Evolutionary conservation across 2,329 filamentous ascomycete genomes (phyloP).

Genomic region (Apiospora koreana): DNA sequence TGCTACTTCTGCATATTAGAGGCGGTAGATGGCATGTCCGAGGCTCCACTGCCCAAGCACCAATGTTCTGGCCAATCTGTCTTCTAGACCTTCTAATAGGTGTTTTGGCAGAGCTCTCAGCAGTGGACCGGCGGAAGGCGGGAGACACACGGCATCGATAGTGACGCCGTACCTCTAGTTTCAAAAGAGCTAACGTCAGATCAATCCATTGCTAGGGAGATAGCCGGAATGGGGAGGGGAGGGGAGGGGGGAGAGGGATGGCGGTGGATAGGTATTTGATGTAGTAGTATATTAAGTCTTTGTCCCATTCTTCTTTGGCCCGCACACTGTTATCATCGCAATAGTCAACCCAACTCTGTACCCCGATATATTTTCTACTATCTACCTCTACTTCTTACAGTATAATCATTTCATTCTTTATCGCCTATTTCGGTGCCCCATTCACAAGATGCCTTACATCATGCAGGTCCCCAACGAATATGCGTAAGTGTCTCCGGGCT

Average conservation of each 20-base stretch:
- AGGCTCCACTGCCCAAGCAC: background rate
- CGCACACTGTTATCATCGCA: background rate
- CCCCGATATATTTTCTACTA: background rate
- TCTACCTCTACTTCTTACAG: too few species aligned
- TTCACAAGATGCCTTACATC: constrained; percentile 41
- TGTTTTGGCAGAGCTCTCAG: too few species aligned
- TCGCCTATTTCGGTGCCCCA: background rate
- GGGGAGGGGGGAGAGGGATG: background rate
- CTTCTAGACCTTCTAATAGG: background rate
- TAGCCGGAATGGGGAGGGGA: background rate
- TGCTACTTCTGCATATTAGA: too few species aligned
- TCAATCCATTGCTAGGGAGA: background rate
- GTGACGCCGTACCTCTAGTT: background rate
- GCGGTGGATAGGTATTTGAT: background rate
- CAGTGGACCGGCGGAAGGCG: background rate
- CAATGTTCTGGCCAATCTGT: background rate
- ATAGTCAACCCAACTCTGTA: background rate
- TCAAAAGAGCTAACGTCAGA: background rate
- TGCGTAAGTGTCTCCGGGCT: constrained; percentile 40
- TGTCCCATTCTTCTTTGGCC: background rate
- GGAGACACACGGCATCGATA: background rate
- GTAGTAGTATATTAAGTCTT: background rate
- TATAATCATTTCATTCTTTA: background rate
- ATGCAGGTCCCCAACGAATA: constrained; percentile 51
- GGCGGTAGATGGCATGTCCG: background rate